Conservation (phyloP, 2,329 filamentous ascomycete genomes). For the Aureobasidium pullulans region DNA sequence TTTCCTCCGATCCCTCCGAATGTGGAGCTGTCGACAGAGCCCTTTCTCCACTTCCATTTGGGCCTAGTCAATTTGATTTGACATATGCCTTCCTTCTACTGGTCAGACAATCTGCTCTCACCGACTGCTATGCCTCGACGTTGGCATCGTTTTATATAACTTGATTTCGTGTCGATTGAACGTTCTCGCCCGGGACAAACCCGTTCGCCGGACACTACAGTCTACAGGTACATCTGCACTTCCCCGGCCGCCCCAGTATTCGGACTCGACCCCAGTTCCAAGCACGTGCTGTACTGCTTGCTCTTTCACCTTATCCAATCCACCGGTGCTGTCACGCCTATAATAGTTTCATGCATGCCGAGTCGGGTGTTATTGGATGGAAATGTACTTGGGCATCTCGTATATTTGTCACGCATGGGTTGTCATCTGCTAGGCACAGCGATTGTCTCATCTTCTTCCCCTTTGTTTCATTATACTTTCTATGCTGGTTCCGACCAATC, state of each 20-base stretch:
- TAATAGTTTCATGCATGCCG: neutral
- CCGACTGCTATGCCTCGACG: neutral
- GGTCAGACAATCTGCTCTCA: neutral
- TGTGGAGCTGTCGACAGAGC: neutral
- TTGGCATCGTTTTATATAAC: neutral
- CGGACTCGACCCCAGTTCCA: neutral
- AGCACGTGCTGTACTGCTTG: neutral
- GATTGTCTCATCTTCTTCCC: neutral
- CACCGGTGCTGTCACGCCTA: neutral
- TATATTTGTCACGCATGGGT: neutral
- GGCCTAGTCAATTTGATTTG: neutral
- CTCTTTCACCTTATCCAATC: neutral
- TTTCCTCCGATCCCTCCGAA: conserved; percentile 1
- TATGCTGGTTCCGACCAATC: conserved; percentile 80
- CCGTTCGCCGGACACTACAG: neutral
- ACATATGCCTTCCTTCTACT: neutral
- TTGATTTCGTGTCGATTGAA: neutral
- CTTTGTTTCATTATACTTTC: neutral
- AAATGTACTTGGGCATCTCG: neutral
- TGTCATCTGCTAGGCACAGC: neutral
- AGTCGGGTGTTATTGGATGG: neutral
- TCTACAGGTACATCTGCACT: neutral
- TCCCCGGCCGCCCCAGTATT: neutral
- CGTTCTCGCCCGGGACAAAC: neutral
- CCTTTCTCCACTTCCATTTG: neutral